Conservation (phyloP, 192 early-diverging fungal genomes). For the Gamsiella multidivaricata region DNA sequence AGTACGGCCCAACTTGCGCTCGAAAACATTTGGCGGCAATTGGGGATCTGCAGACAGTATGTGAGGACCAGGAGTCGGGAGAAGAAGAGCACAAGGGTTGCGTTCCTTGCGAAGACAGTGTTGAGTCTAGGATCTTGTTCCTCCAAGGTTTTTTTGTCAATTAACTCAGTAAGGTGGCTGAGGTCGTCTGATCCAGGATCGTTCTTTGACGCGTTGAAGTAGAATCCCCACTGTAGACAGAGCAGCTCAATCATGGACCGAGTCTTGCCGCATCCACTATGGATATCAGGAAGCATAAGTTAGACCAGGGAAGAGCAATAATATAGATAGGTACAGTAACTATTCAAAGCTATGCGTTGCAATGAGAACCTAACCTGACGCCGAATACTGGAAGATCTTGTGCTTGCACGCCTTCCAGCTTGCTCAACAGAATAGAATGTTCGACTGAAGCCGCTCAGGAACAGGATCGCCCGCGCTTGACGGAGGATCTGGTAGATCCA, state of each 20-base stretch:
- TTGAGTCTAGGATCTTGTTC: background rate
- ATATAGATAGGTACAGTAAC: too few species aligned
- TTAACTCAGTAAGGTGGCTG: background rate
- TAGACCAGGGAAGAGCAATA: too few species aligned
- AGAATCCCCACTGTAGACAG: constrained; percentile 32
- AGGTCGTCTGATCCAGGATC: constrained; percentile 13
- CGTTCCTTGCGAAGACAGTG: constrained; percentile 20
- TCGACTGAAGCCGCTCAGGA: constrained; percentile 5
- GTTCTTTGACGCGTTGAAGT: constrained; percentile 14
- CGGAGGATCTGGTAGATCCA: constrained; percentile 8
- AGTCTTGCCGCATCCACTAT: constrained; percentile 32
- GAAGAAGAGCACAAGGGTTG: constrained; percentile 21
- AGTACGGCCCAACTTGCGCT: constrained; percentile 23
- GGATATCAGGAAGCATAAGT: too few species aligned
- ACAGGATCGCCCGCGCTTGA: background rate
- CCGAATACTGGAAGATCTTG: background rate
- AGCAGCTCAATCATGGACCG: constrained; percentile 22
- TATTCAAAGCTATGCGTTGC: too few species aligned
- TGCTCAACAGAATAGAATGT: background rate
- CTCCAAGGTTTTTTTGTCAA: constrained; percentile 2
- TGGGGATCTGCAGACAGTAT: constrained; percentile 13
- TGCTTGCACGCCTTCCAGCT: constrained; percentile 1
- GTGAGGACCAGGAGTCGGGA: constrained; percentile 26
- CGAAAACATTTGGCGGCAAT: constrained; percentile 15
- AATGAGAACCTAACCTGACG: too few species aligned